Conservation (phyloP, 345 rosid genomes). For the Eucalyptus grandis region DNA sequence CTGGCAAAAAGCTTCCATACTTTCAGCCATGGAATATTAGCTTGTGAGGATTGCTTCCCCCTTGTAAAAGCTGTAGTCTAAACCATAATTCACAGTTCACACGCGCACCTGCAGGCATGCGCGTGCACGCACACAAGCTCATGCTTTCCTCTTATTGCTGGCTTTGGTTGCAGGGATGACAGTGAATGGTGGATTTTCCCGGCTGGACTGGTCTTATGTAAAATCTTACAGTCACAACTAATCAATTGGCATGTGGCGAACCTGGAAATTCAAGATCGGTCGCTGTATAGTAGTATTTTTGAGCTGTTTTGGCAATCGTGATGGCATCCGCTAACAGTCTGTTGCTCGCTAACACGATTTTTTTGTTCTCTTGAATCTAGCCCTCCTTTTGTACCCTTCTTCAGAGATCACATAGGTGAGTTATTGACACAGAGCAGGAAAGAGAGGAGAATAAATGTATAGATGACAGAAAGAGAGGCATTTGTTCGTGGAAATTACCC, state of each 20-base stretch:
- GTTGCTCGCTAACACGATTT: not conserved
- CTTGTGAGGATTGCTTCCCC: conserved; percentile 55
- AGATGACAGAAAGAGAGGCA: not conserved
- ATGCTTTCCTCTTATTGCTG: not conserved
- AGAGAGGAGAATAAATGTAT: not conserved
- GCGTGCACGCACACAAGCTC: not conserved
- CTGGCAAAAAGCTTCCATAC: conserved; percentile 47
- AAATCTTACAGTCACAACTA: conserved; percentile 83
- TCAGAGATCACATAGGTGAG: not conserved
- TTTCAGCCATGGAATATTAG: conserved; percentile 94
- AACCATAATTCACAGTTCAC: not conserved
- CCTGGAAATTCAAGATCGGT: conserved; percentile 98
- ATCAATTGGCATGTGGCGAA: conserved; percentile 93
- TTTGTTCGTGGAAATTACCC: not conserved
- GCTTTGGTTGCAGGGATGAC: conserved; percentile 72
- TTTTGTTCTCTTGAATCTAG: not conserved
- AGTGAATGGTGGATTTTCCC: conserved; percentile 99
- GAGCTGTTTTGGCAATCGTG: conserved; percentile 97
- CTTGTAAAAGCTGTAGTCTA: not conserved
- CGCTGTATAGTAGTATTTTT: conserved; percentile 80
- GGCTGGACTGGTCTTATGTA: conserved; percentile 78
- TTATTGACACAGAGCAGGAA: not conserved
- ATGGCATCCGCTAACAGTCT: not conserved
- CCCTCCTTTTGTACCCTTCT: not conserved
- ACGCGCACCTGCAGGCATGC: not conserved